phyloP scores from a whole-genome alignment of 108 stramenopile genomes.

The Cyclotella kingstonii region DNA sequence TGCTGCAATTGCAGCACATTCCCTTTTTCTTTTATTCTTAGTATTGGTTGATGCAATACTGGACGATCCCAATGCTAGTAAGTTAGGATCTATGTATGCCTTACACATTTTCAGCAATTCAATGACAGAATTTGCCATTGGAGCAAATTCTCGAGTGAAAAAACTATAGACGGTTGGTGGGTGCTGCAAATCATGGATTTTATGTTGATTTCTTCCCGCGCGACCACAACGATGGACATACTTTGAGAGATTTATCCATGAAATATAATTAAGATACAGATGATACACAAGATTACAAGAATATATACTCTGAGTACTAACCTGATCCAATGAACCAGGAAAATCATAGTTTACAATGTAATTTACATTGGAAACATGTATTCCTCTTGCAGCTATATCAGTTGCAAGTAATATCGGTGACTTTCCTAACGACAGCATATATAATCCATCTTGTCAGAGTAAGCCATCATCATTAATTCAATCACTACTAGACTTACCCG shows the following conservation, averaged over 20 bases:
- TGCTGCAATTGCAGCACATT: constrained; percentile 5
- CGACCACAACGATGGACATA: constrained; percentile 80
- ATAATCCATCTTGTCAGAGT: no score
- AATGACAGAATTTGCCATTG: constrained; percentile 65
- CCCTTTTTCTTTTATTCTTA: constrained; percentile 16
- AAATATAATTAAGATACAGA: constrained; percentile 4
- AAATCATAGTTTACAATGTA: constrained; percentile 95
- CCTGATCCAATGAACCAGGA: constrained; percentile 79
- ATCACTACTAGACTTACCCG: constrained; percentile 18
- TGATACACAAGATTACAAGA: neutral
- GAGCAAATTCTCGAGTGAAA: constrained; percentile 68
- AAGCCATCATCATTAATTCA: neutral
- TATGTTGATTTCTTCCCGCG: constrained; percentile 50
- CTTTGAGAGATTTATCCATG: constrained; percentile 2
- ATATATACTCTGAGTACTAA: neutral
- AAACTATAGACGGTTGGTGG: constrained; percentile 62
- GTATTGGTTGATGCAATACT: neutral
- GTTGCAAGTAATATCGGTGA: constrained; percentile 86
- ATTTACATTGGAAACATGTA: constrained; percentile 86
- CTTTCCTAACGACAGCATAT: no score
- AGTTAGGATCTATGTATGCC: constrained; percentile 78
- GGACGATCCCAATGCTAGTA: constrained; percentile 42
- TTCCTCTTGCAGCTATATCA: constrained; percentile 95
- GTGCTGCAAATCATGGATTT: no score
- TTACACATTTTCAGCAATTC: constrained; percentile 51